These are phyloP conservation scores for Escallonia herrerae DNA, from an alignment of 129 eudicot species.

Conservation along the genomic window DNA sequence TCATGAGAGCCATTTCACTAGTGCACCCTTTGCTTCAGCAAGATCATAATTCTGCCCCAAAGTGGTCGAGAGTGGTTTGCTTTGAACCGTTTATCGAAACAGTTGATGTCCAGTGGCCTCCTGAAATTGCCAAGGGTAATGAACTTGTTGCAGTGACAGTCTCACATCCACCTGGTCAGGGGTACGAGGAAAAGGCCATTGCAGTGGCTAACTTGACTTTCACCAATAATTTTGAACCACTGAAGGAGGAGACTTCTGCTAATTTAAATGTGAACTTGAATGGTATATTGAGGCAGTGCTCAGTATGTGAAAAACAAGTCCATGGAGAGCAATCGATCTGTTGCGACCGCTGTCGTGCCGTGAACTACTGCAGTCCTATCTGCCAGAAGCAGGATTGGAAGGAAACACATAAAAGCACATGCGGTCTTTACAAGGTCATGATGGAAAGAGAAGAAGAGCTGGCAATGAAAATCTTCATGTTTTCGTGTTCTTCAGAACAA, in stretches of 20 bases:
- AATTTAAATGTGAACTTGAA: conserved; percentile 9
- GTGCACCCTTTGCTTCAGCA: conserved; percentile 55
- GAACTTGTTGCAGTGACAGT: conserved; percentile 59
- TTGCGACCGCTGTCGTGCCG: conserved; percentile 31
- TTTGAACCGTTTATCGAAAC: conserved; percentile 67
- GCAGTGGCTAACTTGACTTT: conserved; percentile 35
- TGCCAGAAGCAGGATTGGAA: conserved; percentile 48
- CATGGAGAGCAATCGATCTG: conserved; percentile 17
- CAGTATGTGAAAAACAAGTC: conserved; percentile 37
- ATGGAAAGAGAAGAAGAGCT: conserved; percentile 55
- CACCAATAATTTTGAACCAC: conserved; percentile 20
- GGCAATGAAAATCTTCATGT: conserved; percentile 29
- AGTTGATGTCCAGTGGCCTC: conserved; percentile 58
- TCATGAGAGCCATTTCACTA: conserved; percentile 41
- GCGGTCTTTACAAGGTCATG: conserved; percentile 48
- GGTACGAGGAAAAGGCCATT: conserved; percentile 37
- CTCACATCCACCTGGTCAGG: conserved; percentile 57
- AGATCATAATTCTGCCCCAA: conserved; percentile 27
- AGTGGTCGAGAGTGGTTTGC: conserved; percentile 31
- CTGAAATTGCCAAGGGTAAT: conserved; percentile 37
- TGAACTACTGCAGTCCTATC: conserved; percentile 25
- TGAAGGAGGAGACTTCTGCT: conserved; percentile 27
- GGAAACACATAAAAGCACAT: conserved; percentile 32
- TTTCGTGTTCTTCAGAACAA: conserved; percentile 29
- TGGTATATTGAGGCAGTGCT: conserved; percentile 27